Percentiles rank a stretch among this genome's conserved stretches.
phyloP scores from a whole-genome alignment of 1,139 yeast genomes.

The Arxiozyma slooffiae region DNA sequence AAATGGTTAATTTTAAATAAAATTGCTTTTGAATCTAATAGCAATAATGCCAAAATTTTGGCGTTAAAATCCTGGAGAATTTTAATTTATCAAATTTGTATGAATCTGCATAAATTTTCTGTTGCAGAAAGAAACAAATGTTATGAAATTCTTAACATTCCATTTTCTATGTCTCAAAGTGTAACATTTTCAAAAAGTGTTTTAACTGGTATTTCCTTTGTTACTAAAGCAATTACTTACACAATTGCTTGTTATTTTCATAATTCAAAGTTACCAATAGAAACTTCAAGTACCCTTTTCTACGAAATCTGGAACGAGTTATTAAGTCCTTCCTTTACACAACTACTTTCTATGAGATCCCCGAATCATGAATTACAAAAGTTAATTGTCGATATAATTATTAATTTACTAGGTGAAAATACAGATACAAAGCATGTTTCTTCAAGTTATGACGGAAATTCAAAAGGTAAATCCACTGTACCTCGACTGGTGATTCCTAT shows the following conservation, averaged over 20 bases:
- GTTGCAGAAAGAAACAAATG: not conserved
- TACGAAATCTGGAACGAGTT: conserved; percentile 12
- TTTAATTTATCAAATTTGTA: conserved; percentile 17
- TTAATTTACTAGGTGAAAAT: not conserved
- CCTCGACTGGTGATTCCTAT: conserved; percentile 2
- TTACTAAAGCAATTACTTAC: conserved; percentile 13
- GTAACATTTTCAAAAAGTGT: conserved; percentile 4
- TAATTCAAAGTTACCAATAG: not conserved
- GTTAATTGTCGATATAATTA: not conserved
- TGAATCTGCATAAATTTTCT: conserved; percentile 6
- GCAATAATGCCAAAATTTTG: conserved; percentile 10
- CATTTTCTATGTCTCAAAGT: conserved; percentile 9
- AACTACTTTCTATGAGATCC: not conserved
- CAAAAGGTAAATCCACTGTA: not conserved
- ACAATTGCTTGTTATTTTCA: not conserved
- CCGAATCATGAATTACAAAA: not conserved
- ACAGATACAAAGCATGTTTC: not conserved
- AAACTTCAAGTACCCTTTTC: not conserved
- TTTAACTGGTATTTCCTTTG: conserved; percentile 11
- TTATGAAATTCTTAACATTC: conserved; percentile 10
- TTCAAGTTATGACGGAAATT: not conserved
- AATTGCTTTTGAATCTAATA: conserved; percentile 10
- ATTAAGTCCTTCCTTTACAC: conserved; percentile 11
- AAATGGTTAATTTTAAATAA: conserved; percentile 21
- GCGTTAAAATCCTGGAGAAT: conserved; percentile 26